phyloP scores from a whole-genome alignment of 495 filamentous ascomycete genomes.

The Durotheca rogersii region DNA sequence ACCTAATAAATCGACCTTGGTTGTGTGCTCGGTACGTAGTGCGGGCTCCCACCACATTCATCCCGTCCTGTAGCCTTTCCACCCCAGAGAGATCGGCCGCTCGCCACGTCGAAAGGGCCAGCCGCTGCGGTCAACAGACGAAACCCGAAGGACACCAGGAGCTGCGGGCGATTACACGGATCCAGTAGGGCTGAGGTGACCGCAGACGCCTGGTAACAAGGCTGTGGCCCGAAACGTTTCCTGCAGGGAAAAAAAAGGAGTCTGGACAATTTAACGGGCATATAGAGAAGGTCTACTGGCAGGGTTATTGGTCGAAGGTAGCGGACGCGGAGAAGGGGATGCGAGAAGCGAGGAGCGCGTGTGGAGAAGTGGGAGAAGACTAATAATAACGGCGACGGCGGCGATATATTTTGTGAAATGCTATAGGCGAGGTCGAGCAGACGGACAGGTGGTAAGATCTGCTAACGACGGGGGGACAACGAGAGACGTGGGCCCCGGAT shows the following conservation, averaged over 20 bases:
- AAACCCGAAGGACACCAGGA: slow-evolving; percentile 14
- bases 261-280: slow-evolving; percentile 18
- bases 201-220: slow-evolving; percentile 13
- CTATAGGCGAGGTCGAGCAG: too few relatives aligned
- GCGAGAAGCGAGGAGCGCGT: slow-evolving; percentile 21
- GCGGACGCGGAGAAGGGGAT: slow-evolving; percentile 23
- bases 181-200: slow-evolving; percentile 32
- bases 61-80: slow-evolving; percentile 9
- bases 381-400: too few relatives aligned
- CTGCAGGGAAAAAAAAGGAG: slow-evolving; percentile 11
- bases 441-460: too few relatives aligned
- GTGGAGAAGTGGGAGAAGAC: slow-evolving; percentile 26
- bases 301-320: slow-evolving; percentile 22
- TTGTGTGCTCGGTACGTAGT: slow-evolving; percentile 37
- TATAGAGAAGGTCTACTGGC: slow-evolving; percentile 10
- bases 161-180: slow-evolving; percentile 3
- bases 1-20: slow-evolving; percentile 30
- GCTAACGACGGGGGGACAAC: too few relatives aligned
- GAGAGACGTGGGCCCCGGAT: not conserved
- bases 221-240: slow-evolving; percentile 18
- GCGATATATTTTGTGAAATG: slow-evolving; percentile 20
- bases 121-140: slow-evolving; percentile 22
- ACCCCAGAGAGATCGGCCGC: slow-evolving; percentile 24
- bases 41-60: slow-evolving; percentile 24
- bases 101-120: slow-evolving; percentile 25